These are phyloP conservation scores for Trapa bicornis DNA, from an alignment of 345 rosid genomes.

Conservation along the genomic window DNA sequence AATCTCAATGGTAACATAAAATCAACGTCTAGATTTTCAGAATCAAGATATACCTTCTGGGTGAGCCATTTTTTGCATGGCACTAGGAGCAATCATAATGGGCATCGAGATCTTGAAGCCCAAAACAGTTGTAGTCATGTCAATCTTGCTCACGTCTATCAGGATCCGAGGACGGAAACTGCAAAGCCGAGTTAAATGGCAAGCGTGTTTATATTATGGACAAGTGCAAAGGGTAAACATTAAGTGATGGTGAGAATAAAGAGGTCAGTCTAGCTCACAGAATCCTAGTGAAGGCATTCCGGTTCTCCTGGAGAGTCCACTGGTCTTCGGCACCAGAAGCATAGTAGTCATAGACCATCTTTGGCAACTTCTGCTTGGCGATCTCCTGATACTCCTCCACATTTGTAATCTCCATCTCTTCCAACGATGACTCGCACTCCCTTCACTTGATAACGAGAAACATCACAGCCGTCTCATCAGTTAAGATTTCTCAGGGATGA, in stretches of 20 bases:
- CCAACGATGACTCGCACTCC: neutral
- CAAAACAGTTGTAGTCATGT: constrained; percentile 55
- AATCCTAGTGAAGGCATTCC: constrained; percentile 76
- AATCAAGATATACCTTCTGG: constrained; percentile 47
- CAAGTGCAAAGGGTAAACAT: no score
- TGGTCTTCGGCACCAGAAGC: constrained; percentile 97
- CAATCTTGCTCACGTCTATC: constrained; percentile 78
- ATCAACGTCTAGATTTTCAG: neutral
- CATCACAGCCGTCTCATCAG: neutral
- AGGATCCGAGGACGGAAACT: constrained; percentile 92
- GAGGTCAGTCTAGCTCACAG: constrained; percentile 27
- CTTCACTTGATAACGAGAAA: neutral
- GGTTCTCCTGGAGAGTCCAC: constrained; percentile 83
- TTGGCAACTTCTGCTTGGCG: constrained; percentile 79
- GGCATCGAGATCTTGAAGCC: constrained; percentile 94
- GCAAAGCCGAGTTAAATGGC: neutral
- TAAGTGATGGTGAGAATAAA: neutral
- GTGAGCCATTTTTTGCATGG: constrained; percentile 97
- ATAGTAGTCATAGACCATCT: constrained; percentile 89
- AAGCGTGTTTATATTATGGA: no score
- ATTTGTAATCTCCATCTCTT: constrained; percentile 69
- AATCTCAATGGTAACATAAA: neutral
- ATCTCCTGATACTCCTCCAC: constrained; percentile 75
- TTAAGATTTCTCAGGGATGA: neutral
- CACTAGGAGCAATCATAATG: constrained; percentile 91